A percentile compares a stretch with the other conserved stretches of the same genome.
Conservation (phyloP, 2,329 filamentous ascomycete species). For the Penicillium hordei region DNA sequence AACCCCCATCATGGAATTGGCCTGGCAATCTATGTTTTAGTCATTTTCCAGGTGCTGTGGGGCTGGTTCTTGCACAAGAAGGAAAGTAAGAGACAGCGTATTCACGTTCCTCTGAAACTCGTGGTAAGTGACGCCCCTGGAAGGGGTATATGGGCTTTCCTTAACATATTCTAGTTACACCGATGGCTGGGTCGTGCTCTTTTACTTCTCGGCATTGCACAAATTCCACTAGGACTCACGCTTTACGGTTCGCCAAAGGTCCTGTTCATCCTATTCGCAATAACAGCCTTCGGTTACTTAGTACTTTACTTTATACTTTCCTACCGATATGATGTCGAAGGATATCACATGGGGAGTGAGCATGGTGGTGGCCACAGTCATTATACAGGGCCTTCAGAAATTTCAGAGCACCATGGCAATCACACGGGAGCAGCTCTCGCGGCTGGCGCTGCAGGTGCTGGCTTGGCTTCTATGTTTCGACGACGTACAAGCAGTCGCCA, state of each 20-base stretch:
- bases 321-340: conserved; percentile 60
- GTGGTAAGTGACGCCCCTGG: conserved; percentile 45
- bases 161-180: conserved; percentile 66
- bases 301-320: conserved; percentile 77
- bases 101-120: conserved; percentile 57
- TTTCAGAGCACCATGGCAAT: conserved; percentile 47
- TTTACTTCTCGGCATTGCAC: conserved; percentile 77
- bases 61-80: conserved; percentile 58
- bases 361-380: conserved; percentile 62
- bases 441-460: conserved; percentile 56
- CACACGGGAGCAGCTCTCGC: conserved; percentile 50
- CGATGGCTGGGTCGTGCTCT: conserved; percentile 81
- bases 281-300: conserved; percentile 73
- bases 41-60: conserved; percentile 59
- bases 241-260: conserved; percentile 86
- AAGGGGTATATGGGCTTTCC: background rate
- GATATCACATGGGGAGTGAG: conserved; percentile 53
- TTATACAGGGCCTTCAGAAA: conserved; percentile 51
- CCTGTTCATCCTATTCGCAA: conserved; percentile 79
- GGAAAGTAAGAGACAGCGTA: conserved; percentile 54
- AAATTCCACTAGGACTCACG: conserved; percentile 84
- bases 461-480: conserved; percentile 54
- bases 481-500: conserved; percentile 45
- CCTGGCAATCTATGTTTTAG: conserved; percentile 61
- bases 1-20: conserved; percentile 69